Evolutionary conservation across 2,329 filamentous ascomycete species (phyloP), one percentile per base, ranked within the genome.

Genomic region (Didymella arachidicola): DNA sequence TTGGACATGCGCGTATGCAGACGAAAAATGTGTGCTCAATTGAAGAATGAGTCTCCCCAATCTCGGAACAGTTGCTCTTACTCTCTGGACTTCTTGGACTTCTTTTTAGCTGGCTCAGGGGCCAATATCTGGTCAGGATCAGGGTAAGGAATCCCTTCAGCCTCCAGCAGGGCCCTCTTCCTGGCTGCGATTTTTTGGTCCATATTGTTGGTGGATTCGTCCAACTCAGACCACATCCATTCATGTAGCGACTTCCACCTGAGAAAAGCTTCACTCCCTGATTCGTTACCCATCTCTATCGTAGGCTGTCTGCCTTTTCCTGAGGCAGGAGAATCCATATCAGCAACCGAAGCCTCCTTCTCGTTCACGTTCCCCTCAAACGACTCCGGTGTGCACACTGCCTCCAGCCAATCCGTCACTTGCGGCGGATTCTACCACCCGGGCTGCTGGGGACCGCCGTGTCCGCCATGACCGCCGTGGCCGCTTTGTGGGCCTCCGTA

Each of bases 371-470:
- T 10, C 32, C 8, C 32, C 14, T 36, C 16, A n/a, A 36, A 7
- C 14, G 16, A 7, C 32, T n/a, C 32, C 32, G 7, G 16, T 36
- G 7, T n/a, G 16, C 30, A 32, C 7, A 18, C 11, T 19, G 3
- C 11, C 22, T 26, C 41, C 25, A 27, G 41, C 25, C 22, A 22
- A n/a, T 27, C 11, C n/a, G 11, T 4, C 4, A 19, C 12, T 5
- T 19, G 25, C 34, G n/a, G 25, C 25, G 10, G 16, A 30, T 46
- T 45, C 59, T 70, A 66, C 71, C 71, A 74, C 43, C 65, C 65
- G 12, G 71, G 71, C 64, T 68, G 67, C 7, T 67, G 66, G 7
- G 65, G 57, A 14, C 48, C 44, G 12, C 50, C 25, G 14, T 56
- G 49, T 44, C 57, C 56, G 7, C 44, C 43, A n/a, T 53, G 43